A percentile compares a stretch with the other conserved stretches of the same genome.
phyloP scores from a whole-genome alignment of 352 stramenopile species.

The Phytophthora pinifolia region DNA sequence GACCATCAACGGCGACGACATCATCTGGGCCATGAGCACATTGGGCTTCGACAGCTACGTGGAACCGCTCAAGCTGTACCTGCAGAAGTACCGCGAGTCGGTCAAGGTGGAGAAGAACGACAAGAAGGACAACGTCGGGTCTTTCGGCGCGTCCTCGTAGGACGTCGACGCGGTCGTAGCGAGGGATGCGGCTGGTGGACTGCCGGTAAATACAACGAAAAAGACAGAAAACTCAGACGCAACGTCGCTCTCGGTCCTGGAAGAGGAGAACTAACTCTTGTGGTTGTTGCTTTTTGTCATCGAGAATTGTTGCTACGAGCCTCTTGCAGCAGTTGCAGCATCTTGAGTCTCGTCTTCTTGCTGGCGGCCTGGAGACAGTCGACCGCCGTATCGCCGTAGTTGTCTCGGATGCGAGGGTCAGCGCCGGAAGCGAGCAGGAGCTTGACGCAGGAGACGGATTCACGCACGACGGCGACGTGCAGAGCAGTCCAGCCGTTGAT shows the following conservation, averaged over 20 bases:
- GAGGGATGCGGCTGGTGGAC: not conserved
- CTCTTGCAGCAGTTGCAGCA: slow-evolving; percentile 47
- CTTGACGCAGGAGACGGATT: slow-evolving; percentile 42
- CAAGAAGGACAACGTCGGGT: slow-evolving; percentile 90
- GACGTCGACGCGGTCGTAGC: slow-evolving; percentile 1
- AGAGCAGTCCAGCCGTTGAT: slow-evolving; percentile 72
- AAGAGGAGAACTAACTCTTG: slow-evolving; percentile 10
- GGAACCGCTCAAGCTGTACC: slow-evolving; percentile 98
- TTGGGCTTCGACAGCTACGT: slow-evolving; percentile 99
- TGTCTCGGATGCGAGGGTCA: slow-evolving; percentile 37
- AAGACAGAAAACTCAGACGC: slow-evolving; percentile 13
- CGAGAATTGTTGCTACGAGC: slow-evolving; percentile 10
- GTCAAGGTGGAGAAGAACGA: slow-evolving; percentile 91
- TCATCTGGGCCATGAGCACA: slow-evolving; percentile 99
- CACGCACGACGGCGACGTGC: slow-evolving; percentile 63
- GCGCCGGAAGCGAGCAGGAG: slow-evolving; percentile 50
- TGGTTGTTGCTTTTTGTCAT: not conserved
- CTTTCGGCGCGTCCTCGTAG: slow-evolving; percentile 84
- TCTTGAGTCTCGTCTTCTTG: slow-evolving; percentile 42
- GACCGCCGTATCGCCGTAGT: slow-evolving; percentile 52
- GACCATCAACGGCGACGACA: slow-evolving; percentile 99
- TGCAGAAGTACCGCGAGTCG: slow-evolving; percentile 98
- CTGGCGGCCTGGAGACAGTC: slow-evolving; percentile 41
- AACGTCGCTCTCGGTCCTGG: too few relatives aligned
- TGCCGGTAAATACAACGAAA: slow-evolving; percentile 32